Evolutionary conservation across 2,329 filamentous ascomycete species (phyloP).

Genomic region (Lasiodiplodia citricola): DNA sequence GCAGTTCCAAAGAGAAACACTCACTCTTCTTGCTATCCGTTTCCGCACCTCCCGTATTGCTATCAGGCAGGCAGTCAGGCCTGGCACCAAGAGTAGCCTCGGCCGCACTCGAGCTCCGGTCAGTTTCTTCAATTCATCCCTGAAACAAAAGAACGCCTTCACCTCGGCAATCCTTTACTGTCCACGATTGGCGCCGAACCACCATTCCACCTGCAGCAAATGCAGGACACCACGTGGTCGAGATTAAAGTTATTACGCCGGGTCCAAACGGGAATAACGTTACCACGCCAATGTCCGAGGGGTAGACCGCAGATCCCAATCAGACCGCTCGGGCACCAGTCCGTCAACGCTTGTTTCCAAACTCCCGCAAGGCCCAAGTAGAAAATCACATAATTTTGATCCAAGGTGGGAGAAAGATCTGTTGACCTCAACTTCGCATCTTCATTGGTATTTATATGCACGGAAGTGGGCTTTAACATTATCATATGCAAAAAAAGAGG

Average conservation of each 20-base stretch:
- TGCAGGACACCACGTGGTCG: not conserved
- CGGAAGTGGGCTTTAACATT: slow-evolving; percentile 4
- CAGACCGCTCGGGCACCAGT: not conserved
- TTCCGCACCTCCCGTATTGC: too few relatives aligned
- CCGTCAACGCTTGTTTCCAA: not conserved
- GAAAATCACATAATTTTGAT: not conserved
- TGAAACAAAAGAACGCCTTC: not conserved
- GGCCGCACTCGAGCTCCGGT: too few relatives aligned
- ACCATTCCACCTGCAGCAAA: not conserved
- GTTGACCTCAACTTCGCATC: slow-evolving; percentile 7
- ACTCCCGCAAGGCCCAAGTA: not conserved
- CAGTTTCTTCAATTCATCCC: not conserved
- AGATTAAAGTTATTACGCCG: not conserved
- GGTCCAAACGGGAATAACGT: not conserved
- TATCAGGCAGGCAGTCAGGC: too few relatives aligned
- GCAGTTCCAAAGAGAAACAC: too few relatives aligned
- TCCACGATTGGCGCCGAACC: not conserved
- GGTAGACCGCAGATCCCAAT: not conserved
- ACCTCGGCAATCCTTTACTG: not conserved
- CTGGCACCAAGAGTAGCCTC: too few relatives aligned
- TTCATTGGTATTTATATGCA: slow-evolving; percentile 15
- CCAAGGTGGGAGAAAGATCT: not conserved
- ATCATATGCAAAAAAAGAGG: not conserved
- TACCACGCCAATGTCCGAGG: not conserved
- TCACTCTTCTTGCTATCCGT: too few relatives aligned